Conservation (phyloP, 306 rosid genomes). For the Acacia confusa region DNA sequence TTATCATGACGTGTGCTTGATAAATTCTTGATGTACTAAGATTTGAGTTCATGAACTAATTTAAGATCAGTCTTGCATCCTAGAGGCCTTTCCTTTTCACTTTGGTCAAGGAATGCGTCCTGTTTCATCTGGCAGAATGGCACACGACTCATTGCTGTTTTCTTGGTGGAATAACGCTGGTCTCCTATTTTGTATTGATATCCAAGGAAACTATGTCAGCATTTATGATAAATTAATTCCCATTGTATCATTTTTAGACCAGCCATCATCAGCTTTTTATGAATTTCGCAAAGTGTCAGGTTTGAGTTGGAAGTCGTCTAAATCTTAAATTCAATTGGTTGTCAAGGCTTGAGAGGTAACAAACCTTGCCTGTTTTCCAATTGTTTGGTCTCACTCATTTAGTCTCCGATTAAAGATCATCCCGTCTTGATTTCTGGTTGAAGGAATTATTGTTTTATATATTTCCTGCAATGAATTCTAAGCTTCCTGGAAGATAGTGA, state of each 20-base stretch:
- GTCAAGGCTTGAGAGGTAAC: conserved; percentile 41
- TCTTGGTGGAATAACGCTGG: not conserved
- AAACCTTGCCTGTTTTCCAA: conserved; percentile 26
- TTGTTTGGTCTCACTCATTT: conserved; percentile 6
- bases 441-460: not conserved
- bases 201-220: not conserved
- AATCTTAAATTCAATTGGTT: conserved; percentile 29
- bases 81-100: not conserved
- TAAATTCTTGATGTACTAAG: not conserved
- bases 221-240: conserved; percentile 9
- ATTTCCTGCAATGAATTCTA: conserved; percentile 14
- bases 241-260: not conserved
- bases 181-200: not conserved
- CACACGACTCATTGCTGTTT: conserved; percentile 5
- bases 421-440: conserved; percentile 9
- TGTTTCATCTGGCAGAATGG: conserved; percentile 17
- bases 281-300: conserved; percentile 37
- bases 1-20: not conserved
- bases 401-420: conserved; percentile 22
- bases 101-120: conserved; percentile 17
- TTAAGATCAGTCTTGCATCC: not conserved
- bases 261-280: conserved; percentile 11
- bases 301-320: conserved; percentile 28
- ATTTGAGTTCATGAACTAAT: conserved; percentile 1
- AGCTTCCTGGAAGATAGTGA: conserved; percentile 6